Percentiles rank a stretch among this genome's conserved stretches.
Evolutionary conservation across 2,329 filamentous ascomycete species (phyloP).

Genomic region (Sporothrix protearum): DNA sequence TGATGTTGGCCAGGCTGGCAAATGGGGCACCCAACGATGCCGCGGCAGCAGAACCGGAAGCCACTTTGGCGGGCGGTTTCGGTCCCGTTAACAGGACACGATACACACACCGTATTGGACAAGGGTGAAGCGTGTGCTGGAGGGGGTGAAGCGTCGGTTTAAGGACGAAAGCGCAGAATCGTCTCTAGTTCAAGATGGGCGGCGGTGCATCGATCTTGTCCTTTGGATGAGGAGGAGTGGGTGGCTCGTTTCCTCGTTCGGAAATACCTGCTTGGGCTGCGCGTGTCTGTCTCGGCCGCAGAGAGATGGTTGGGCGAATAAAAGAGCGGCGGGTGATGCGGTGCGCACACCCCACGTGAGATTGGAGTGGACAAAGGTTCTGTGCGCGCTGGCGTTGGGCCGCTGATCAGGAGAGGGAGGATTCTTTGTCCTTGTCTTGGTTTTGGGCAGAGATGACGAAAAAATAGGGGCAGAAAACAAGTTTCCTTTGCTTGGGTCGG

Average conservation of each 20-base stretch:
- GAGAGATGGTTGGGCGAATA: not conserved
- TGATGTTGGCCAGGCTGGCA: slow-evolving; percentile 53
- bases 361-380: not conserved
- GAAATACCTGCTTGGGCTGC: not conserved
- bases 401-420: not conserved
- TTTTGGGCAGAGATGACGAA: not conserved
- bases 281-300: not conserved
- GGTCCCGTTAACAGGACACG: slow-evolving; percentile 33
- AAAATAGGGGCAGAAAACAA: not conserved
- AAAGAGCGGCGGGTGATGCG: not conserved
- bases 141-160: not conserved
- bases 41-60: slow-evolving; percentile 55
- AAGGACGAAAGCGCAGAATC: not conserved
- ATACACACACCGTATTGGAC: not conserved
- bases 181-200: not conserved
- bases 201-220: not conserved
- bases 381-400: slow-evolving; percentile 9
- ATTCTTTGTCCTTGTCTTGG: not conserved
- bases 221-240: not conserved
- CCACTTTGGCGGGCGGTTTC: slow-evolving; percentile 54
- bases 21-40: slow-evolving; percentile 59
- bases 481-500: not conserved
- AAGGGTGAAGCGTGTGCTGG: not conserved
- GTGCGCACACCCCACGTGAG: slow-evolving; percentile 10
- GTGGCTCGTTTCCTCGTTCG: not conserved